Evolutionary conservation across 1,284 basidiomycete genomes (phyloP).

Genomic region (Ustilago bromivora): DNA sequence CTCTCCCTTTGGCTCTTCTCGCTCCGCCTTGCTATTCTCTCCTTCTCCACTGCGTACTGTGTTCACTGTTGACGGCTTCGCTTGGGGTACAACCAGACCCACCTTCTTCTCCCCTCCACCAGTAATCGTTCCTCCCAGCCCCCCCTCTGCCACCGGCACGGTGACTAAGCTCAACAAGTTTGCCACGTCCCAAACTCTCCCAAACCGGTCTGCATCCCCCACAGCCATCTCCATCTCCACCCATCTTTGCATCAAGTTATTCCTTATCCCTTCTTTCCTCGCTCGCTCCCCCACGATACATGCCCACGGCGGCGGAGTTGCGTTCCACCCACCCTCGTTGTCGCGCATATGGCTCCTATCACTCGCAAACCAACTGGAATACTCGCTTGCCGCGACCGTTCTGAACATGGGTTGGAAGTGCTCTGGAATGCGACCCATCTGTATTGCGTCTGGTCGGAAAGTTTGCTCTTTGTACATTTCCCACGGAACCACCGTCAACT

Average conservation of each 20-base stretch:
- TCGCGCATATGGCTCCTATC: slow-evolving; percentile 57
- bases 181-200: neutral
- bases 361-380: slow-evolving; percentile 44
- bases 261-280: neutral
- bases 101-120: neutral
- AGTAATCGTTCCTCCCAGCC: neutral
- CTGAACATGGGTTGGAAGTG: slow-evolving; percentile 34
- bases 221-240: slow-evolving; percentile 15
- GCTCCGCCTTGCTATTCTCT: neutral
- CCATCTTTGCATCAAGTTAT: slow-evolving; percentile 41
- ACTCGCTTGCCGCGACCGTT: slow-evolving; percentile 22
- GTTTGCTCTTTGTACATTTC: slow-evolving; percentile 23
- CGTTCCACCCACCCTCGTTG: slow-evolving; percentile 5
- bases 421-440: neutral
- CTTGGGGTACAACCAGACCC: too few relatives aligned
- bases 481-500: slow-evolving; percentile 8
- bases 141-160: neutral
- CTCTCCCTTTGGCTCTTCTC: too few relatives aligned
- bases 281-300: slow-evolving; percentile 20
- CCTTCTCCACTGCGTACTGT: neutral
- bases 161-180: slow-evolving; percentile 2
- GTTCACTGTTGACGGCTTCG: neutral
- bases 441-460: slow-evolving; percentile 3
- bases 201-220: slow-evolving; percentile 2
- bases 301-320: slow-evolving; percentile 31